Conservation (phyloP, 2,329 filamentous ascomycete genomes). For the Rugonectria rugulosa region DNA sequence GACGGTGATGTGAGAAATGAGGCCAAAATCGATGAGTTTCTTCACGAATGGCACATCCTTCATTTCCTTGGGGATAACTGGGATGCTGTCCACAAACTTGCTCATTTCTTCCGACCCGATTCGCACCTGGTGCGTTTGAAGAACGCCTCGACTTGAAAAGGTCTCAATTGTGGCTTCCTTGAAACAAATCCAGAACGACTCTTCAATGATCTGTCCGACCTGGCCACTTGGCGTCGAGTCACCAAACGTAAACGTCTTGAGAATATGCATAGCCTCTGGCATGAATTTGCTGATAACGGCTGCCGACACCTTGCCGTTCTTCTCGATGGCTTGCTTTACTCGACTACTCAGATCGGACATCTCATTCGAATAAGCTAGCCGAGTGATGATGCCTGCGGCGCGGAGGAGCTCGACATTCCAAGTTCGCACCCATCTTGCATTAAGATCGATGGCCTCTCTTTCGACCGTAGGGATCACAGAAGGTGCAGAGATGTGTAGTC, state of each 20-base stretch:
- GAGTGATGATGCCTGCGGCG: conserved; percentile 87
- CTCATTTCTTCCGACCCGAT: conserved; percentile 71
- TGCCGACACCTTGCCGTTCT: conserved; percentile 62
- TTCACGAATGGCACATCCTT: conserved; percentile 77
- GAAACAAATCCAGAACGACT: conserved; percentile 95
- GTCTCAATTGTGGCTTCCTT: conserved; percentile 84
- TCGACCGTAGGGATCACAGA: conserved; percentile 98
- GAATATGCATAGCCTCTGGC: conserved; percentile 80
- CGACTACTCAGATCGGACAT: conserved; percentile 78
- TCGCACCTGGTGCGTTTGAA: conserved; percentile 84
- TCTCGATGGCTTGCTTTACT: conserved; percentile 56
- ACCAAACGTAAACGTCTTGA: conserved; percentile 86
- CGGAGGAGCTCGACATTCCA: conserved; percentile 97
- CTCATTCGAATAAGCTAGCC: conserved; percentile 86
- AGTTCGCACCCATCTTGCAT: conserved; percentile 90
- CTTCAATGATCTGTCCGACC: conserved; percentile 87
- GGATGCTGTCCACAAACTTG: conserved; percentile 86
- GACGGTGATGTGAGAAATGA: conserved; percentile 88
- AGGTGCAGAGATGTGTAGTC: conserved; percentile 93
- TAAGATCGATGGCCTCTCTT: conserved; percentile 94
- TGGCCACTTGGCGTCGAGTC: conserved; percentile 89
- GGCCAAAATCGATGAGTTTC: conserved; percentile 82
- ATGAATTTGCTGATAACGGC: conserved; percentile 73
- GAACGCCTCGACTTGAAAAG: conserved; percentile 85
- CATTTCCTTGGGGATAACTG: conserved; percentile 81